Evolutionary conservation across 352 stramenopile genomes (phyloP), one percentile per base, ranked within the genome.

Genomic region (Thalassiosira mediterranea): DNA sequence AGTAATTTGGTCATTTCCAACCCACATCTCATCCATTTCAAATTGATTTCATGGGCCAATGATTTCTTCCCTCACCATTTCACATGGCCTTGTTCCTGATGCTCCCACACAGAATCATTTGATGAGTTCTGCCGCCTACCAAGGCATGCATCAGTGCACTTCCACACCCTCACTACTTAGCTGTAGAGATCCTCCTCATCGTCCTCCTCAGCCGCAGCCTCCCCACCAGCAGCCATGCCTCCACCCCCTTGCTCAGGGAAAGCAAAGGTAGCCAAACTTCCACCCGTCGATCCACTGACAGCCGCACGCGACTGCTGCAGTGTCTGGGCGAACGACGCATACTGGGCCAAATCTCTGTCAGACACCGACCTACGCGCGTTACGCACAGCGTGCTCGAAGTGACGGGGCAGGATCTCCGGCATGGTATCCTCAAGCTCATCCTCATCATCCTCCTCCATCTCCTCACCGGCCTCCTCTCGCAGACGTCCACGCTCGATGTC

Each of bases 321-420:
- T 48, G 95, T 93, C 66, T 95, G 84, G 5, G 94, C 94, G 78
- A 97, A 98, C 44, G 88, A 91, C 28, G 90, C 89, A 78, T 97
- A 97, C 76, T 97, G 97, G 25, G 94, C 93, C 49, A 99, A 88
- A 83, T 99, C 97, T 51, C 95, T 89, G 87, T 99, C 97, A 34
- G 91, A 98, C 4, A 99, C 97, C 19, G 96, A 98, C 53, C 96
- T 95, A 77, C 97, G 91, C 21, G 97, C 96, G 66, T 97, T 95
- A 72, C 96, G 92, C 53, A 99, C 97, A 44, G 97, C 96, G 42
- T 98, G 90, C 89, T 99, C 97, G 80, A 99, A 99, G 88, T 99
- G 97, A 58, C 90, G 89, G 4, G 91, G 81, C 21, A 95, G 66
- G 58, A 95, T 93, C 79, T 98, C 96, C 17, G 95, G 95, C 71